Evolutionary conservation across 73 alveolate genomes (phyloP).

Genomic region (Paraurostyla sp.): DNA sequence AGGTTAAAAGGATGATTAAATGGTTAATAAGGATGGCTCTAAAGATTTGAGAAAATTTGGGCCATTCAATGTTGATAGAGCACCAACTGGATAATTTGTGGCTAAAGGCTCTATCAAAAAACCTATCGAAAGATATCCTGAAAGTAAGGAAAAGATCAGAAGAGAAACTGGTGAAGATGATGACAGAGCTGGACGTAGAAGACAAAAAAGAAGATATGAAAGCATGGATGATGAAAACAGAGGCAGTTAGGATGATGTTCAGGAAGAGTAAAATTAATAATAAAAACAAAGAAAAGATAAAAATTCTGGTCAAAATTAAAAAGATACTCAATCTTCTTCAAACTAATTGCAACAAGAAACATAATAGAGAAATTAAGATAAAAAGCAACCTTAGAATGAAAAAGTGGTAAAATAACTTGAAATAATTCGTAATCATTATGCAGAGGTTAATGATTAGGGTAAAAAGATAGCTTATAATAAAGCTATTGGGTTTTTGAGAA

Average conservation of each 20-base stretch:
- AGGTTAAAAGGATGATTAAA: not conserved
- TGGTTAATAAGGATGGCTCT: not conserved
- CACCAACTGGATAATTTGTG: constrained; percentile 59
- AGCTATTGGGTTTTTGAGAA: constrained; percentile 4
- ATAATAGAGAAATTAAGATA: not conserved
- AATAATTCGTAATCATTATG: not conserved
- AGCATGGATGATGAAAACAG: not conserved
- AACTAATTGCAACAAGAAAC: too few species aligned
- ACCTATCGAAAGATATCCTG: constrained; percentile 18
- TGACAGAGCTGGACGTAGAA: not conserved
- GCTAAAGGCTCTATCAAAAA: constrained; percentile 44
- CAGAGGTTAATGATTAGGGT: constrained; percentile 16
- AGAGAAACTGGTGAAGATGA: not conserved
- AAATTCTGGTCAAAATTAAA: too few species aligned
- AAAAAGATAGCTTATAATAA: constrained; percentile 21
- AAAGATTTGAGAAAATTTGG: constrained; percentile 43
- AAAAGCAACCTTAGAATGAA: not conserved
- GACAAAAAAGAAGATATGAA: constrained; percentile 18
- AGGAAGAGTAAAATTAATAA: not conserved
- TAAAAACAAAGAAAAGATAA: not conserved
- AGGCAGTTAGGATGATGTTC: not conserved
- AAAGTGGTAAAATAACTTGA: not conserved
- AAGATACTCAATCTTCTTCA: too few species aligned
- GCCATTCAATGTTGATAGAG: constrained; percentile 55
- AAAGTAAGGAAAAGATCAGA: constrained; percentile 14